Conservation (phyloP, 2,329 filamentous ascomycete species). For the Fusarium heterosporum region DNA sequence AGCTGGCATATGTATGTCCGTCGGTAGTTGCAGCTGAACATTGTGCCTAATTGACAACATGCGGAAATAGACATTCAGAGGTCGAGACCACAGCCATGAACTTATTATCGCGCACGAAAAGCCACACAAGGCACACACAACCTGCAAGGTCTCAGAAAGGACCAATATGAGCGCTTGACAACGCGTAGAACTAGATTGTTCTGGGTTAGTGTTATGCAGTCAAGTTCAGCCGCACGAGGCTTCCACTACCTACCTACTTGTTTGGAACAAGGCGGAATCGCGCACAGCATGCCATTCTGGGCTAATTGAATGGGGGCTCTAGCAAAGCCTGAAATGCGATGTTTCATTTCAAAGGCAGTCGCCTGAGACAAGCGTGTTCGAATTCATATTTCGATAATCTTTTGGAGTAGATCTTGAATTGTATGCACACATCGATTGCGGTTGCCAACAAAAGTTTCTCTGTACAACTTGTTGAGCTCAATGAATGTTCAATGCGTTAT, state of each 20-base stretch:
- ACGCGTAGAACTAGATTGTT: background rate
- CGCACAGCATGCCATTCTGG: background rate
- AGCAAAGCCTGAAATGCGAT: background rate
- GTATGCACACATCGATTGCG: no score
- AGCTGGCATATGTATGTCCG: background rate
- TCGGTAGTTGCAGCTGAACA: background rate
- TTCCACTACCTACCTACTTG: background rate
- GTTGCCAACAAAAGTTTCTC: no score
- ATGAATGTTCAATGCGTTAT: no score
- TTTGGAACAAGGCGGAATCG: background rate
- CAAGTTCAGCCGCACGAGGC: conserved; percentile 29
- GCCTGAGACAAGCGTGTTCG: no score
- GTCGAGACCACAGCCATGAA: background rate
- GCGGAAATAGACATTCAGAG: background rate
- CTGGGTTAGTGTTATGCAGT: conserved; percentile 7
- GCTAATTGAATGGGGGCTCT: background rate
- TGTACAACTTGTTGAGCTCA: no score
- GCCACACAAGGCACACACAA: conserved; percentile 26
- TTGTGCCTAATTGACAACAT: background rate
- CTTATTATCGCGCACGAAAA: conserved; percentile 3
- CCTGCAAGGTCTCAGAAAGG: background rate
- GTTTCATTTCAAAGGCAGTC: background rate
- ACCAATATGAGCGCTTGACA: background rate
- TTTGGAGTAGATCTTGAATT: no score
- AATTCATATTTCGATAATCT: no score